A percentile compares a stretch with the other conserved stretches of the same genome.
phyloP scores from a whole-genome alignment of 2,329 filamentous ascomycete genomes.

The Colletotrichum navitas region DNA sequence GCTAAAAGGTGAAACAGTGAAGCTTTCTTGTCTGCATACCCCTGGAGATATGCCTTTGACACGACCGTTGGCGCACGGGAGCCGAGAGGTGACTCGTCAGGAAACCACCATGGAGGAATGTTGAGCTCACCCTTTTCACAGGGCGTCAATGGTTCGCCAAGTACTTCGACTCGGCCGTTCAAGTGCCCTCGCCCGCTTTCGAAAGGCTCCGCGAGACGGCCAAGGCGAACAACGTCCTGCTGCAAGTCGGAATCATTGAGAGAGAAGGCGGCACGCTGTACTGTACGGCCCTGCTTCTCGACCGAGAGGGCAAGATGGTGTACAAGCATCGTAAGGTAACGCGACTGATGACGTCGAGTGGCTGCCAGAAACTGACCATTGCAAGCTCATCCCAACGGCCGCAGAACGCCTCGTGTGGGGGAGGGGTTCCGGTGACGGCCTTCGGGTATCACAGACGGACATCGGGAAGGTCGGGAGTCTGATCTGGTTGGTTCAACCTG shows the following conservation, averaged over 20 bases:
- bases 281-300: slow-evolving; percentile 55
- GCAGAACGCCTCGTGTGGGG: slow-evolving; percentile 62
- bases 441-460: slow-evolving; percentile 55
- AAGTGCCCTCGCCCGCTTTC: slow-evolving; percentile 54
- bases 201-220: slow-evolving; percentile 51
- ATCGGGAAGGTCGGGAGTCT: slow-evolving; percentile 57
- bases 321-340: slow-evolving; percentile 54
- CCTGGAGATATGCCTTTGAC: slow-evolving; percentile 58
- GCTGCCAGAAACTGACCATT: slow-evolving; percentile 10
- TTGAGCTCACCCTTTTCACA: slow-evolving; percentile 32
- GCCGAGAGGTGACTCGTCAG: slow-evolving; percentile 49
- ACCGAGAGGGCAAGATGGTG: slow-evolving; percentile 52
- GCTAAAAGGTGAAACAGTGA: slow-evolving; percentile 45
- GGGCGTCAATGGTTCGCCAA: slow-evolving; percentile 57
- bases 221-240: slow-evolving; percentile 50
- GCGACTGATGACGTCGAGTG: not conserved
- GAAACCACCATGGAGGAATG: not conserved
- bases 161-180: slow-evolving; percentile 55
- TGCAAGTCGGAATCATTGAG: slow-evolving; percentile 57
- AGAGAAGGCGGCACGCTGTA: slow-evolving; percentile 57
- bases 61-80: slow-evolving; percentile 57
- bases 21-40: slow-evolving; percentile 57
- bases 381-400: slow-evolving; percentile 53
- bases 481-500: slow-evolving; percentile 49
- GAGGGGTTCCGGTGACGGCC: slow-evolving; percentile 54